phyloP scores from a whole-genome alignment of 345 rosid species.

The Salix udensis region DNA sequence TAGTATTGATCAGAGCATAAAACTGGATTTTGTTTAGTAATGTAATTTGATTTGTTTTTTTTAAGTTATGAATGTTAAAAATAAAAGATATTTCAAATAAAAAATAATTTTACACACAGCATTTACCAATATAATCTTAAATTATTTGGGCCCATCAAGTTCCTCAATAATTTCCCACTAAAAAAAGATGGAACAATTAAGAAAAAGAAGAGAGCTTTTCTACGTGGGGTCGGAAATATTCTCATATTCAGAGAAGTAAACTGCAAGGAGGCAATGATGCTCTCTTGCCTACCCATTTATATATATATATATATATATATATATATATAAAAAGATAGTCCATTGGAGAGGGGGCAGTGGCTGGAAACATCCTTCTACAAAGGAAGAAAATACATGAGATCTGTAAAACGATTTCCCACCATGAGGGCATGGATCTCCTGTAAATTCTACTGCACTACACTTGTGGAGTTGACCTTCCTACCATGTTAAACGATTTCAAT shows the following conservation, averaged over 20 bases:
- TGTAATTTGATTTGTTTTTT: too few species aligned
- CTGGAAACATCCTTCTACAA: constrained; percentile 8
- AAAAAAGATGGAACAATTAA: neutral
- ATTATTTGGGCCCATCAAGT: neutral
- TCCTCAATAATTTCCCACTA: constrained; percentile 8
- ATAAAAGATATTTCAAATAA: too few species aligned
- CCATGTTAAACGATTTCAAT: too few species aligned
- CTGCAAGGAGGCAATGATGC: constrained; percentile 12
- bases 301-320: neutral
- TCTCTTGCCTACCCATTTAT: neutral
- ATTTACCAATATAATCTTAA: too few species aligned
- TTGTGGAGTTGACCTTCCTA: too few species aligned
- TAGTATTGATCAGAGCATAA: too few species aligned
- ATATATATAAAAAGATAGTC: neutral
- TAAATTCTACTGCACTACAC: too few species aligned
- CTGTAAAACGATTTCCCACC: neutral
- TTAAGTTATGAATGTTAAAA: too few species aligned
- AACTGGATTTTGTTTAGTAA: too few species aligned
- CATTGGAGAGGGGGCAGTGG: constrained; percentile 1
- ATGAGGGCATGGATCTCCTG: too few species aligned
- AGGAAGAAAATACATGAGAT: neutral
- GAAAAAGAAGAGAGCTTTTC: neutral
- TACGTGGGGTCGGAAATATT: neutral
- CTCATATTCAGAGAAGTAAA: neutral
- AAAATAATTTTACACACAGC: too few species aligned